Base-by-base conservation (phyloP, 1,139 yeast genomes). In the Keqinozyma sinolaborantium region DNA sequence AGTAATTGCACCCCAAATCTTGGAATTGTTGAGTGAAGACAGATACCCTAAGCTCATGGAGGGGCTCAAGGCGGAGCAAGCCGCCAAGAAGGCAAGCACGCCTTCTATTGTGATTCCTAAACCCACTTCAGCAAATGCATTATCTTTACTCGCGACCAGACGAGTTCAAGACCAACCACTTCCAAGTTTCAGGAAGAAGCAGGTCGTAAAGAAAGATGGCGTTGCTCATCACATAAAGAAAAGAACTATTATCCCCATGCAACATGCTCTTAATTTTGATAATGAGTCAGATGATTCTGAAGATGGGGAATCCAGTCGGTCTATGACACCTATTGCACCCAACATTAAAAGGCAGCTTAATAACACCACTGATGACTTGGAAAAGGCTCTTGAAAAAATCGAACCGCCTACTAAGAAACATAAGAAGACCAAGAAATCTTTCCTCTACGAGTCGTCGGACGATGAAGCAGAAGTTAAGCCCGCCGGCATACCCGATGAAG, bases 1-100 rank as follows among this genome's bases (percentile, higher is more conserved):
- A 41, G 62, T 84, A 4, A 73, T 85, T 23, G 90, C 87, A 0
- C 90, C 95, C 0, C 69, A 72, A 2, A 73, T 87, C 12, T 66
- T 83, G 33, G 83, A 80, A 21, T 60, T 73, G 13, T 64, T 87
- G 41, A 72, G 74, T 37, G 82, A 78, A 28, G 76, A 73, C 3
- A 72, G 73, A 30, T 82, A 77, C 45, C 80, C 84, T 1, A 68
- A 66, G 2, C 44, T 77, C 16, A 58, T 77, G 20, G 64, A 64
- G n/a, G 72, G 70, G 25, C 57, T 68, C 32, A 62, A 58, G 42
- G 57, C 57, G 24, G 60, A 64, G 42, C 66, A 62, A 35, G 62
- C 56, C 14, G 62, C 57, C 21, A 43, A 50, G 23, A 50, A 52
- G 25, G 43, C 50, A 23, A 45, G 48, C 29, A 32, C 45, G 1